Base-by-base conservation (phyloP, 2,329 filamentous ascomycete genomes). In the Grosmannia clavigera region DNA sequence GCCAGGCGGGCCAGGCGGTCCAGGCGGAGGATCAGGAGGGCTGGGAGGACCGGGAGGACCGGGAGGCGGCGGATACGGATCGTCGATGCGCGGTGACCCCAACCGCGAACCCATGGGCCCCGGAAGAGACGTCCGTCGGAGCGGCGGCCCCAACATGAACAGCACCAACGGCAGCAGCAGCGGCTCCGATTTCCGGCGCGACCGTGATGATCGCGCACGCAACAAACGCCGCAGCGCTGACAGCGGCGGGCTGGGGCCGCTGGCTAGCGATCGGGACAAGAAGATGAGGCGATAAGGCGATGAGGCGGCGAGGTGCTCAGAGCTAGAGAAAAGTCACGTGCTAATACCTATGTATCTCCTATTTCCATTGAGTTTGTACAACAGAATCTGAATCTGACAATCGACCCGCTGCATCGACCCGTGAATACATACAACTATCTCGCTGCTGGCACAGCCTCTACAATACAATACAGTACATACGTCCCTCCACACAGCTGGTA, bases 181-280 rank as follows among this genome's bases (percentile, higher is more conserved):
- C 6, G n/a, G 5, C 48, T 3, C 22, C 25, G 53, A 58, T 25
- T 57, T 55, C 46, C 70, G 73, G 27, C 71, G 58, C 16, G 59
- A 55, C 35, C 69, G 71, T 29, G 66, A 65, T 31, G 73, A 76
- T 48, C 63, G 69, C 3, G 67, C 33, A 9, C 33, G 72, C 48
- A 68, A 73, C 61, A 78, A 78, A 67, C 73, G 75, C 46, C 72
- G 73, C 65, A 81, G 78, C 64, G 79, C 81, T 62, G 80, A 81
- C 58, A 78, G 75, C n/a, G 71, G 80, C 59, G 78, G 76, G 11
- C 71, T 69, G 64, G 76, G 78, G 22, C 70, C 74, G 61, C 56
- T 63, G 75, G 75, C 75, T 19, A 75, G 68, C 65, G 78, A 81
- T 48, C 73, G 77, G 61, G 80, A 83, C 62, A 83, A 83, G 74